Percentiles rank a stretch among this genome's conserved stretches.
Conservation (phyloP, 345 rosid species). For the Ceriops tagal region DNA sequence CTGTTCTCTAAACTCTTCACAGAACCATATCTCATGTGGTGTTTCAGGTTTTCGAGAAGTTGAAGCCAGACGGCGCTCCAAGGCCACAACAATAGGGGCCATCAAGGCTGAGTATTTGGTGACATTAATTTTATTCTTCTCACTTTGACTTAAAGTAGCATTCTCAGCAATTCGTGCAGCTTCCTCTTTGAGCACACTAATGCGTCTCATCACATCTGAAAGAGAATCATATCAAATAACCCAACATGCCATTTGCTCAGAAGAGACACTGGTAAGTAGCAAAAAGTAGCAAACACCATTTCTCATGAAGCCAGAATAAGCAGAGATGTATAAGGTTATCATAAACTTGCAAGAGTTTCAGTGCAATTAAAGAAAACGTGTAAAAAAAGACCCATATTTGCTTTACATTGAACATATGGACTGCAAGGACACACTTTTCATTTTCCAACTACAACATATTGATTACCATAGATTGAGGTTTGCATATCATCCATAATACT, state of each 20-base stretch:
- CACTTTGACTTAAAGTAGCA: conserved; percentile 77
- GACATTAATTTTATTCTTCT: conserved; percentile 81
- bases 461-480: conserved; percentile 4
- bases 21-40: conserved; percentile 87
- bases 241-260: background rate
- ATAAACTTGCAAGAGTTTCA: background rate
- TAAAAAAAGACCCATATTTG: background rate
- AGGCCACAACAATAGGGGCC: conserved; percentile 84
- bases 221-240: conserved; percentile 20
- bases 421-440: background rate
- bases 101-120: conserved; percentile 94
- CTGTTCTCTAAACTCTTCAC: conserved; percentile 59
- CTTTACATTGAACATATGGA: background rate
- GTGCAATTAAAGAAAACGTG: background rate
- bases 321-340: background rate
- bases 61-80: conserved; percentile 89
- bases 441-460: conserved; percentile 8
- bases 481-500: background rate
- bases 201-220: conserved; percentile 83
- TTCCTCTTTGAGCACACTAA: conserved; percentile 82
- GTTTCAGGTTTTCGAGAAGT: conserved; percentile 85
- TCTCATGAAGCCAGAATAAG: background rate
- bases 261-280: background rate
- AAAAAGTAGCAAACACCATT: background rate
- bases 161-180: conserved; percentile 80